Evolutionary conservation across 495 filamentous ascomycete genomes (phyloP).

Genomic region (Podospora tetraspora): DNA sequence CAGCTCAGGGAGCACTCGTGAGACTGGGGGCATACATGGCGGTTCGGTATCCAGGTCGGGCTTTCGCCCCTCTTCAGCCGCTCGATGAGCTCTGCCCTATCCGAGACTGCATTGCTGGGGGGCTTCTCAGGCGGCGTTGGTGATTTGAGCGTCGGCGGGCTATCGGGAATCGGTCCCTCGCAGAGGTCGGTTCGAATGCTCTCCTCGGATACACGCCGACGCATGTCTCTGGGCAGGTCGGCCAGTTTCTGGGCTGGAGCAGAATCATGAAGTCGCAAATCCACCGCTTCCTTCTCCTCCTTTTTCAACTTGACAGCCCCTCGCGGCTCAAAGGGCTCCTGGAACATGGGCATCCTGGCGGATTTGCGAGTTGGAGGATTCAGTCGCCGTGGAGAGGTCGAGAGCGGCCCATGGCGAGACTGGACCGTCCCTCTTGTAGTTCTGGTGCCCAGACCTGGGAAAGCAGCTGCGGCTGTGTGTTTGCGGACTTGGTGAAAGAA

Average conservation of each 20-base stretch:
- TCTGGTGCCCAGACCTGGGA: not conserved
- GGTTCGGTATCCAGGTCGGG: conserved; percentile 66
- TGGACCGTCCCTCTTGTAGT: not conserved
- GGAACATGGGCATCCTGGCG: conserved; percentile 57
- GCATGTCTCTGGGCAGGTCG: conserved; percentile 15
- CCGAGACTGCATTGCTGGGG: conserved; percentile 33
- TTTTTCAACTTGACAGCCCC: conserved; percentile 10
- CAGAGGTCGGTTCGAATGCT: conserved; percentile 54
- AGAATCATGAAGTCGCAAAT: conserved; percentile 2
- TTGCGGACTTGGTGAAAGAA: not conserved
- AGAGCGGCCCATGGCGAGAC: conserved; percentile 10
- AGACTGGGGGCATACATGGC: conserved; percentile 50
- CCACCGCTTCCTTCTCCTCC: not conserved
- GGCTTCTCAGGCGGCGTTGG: conserved; percentile 30
- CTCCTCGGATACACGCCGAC: conserved; percentile 41
- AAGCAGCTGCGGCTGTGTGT: not conserved
- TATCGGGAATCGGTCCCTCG: conserved; percentile 49
- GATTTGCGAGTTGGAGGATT: conserved; percentile 1
- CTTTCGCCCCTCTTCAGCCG: conserved; percentile 75
- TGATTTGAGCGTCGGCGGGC: conserved; percentile 22
- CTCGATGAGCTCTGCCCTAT: conserved; percentile 77
- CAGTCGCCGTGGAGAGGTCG: conserved; percentile 2
- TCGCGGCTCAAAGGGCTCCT: conserved; percentile 37
- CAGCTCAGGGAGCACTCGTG: not conserved
- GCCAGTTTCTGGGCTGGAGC: conserved; percentile 16